These are phyloP conservation scores for Tetrahymena elliotti DNA, from an alignment of 73 alveolate genomes.

Conservation along the genomic window DNA sequence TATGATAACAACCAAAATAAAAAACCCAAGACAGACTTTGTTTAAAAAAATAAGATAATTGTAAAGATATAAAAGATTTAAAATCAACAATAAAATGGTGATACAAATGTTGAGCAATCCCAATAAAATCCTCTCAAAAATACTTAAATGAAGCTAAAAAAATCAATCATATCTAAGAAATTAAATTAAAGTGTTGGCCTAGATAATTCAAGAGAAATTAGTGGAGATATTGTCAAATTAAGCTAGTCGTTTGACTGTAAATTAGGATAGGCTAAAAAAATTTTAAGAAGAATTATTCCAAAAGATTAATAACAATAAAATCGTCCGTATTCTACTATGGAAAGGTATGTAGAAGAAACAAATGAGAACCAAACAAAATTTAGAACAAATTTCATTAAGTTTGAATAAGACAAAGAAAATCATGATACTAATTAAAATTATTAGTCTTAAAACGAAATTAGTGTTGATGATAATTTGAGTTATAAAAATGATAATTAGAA, in stretches of 20 bases:
- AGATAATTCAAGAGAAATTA: neutral
- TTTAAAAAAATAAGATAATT: neutral
- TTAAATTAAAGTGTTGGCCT: neutral
- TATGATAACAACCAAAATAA: neutral
- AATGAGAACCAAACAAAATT: neutral
- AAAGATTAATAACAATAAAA: neutral
- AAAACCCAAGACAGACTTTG: neutral
- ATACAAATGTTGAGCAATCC: neutral
- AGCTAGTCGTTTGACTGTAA: neutral
- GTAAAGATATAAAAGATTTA: neutral
- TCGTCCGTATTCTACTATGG: neutral
- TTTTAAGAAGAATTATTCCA: neutral
- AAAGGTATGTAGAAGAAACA: neutral
- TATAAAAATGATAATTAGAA: neutral
- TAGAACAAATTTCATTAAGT: neutral
- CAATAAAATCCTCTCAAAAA: neutral
- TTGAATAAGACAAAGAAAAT: neutral
- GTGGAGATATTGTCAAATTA: neutral
- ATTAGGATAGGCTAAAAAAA: neutral
- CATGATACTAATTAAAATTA: neutral
- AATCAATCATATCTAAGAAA: neutral
- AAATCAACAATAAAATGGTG: neutral
- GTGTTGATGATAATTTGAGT: neutral
- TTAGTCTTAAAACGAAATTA: neutral
- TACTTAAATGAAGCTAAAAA: neutral